Conservation (phyloP, 2,329 filamentous ascomycete genomes). For the Hypomyces perniciosus region DNA sequence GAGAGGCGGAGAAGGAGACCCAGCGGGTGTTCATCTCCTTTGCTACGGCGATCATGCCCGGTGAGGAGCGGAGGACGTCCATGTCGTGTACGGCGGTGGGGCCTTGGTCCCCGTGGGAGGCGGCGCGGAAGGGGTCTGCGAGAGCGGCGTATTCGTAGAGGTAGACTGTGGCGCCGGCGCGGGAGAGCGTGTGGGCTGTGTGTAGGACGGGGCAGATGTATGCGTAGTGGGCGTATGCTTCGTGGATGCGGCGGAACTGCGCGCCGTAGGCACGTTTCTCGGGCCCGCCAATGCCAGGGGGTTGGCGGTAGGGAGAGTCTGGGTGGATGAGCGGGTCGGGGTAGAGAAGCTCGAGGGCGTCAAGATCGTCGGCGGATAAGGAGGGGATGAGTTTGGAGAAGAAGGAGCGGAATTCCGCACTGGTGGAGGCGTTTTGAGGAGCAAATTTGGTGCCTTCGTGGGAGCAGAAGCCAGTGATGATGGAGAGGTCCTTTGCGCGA, state of each 20-base stretch:
- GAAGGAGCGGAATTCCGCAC: conserved; percentile 52
- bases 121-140: conserved; percentile 28
- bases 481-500: conserved; percentile 18
- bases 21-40: conserved; percentile 40
- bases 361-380: conserved; percentile 46
- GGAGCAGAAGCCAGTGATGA: conserved; percentile 65
- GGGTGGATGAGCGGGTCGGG: conserved; percentile 46
- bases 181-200: conserved; percentile 40
- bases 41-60: conserved; percentile 33
- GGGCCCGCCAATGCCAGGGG: conserved; percentile 20
- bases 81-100: conserved; percentile 39
- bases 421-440: conserved; percentile 39
- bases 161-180: conserved; percentile 35
- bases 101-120: conserved; percentile 44
- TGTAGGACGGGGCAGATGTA: conserved; percentile 60
- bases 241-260: conserved; percentile 53
- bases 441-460: conserved; percentile 65
- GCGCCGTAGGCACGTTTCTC: conserved; percentile 33
- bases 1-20: conserved; percentile 30
- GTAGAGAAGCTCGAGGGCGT: conserved; percentile 53
- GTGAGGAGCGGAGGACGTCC: conserved; percentile 24
- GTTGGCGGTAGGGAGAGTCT: conserved; percentile 35
- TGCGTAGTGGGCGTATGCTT: conserved; percentile 58
- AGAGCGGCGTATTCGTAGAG: conserved; percentile 56
- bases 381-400: conserved; percentile 56